Evolutionary conservation across 2,329 filamentous ascomycete species (phyloP), one percentile per base, ranked within the genome.

Genomic region (Cryphonectria nitschkei): DNA sequence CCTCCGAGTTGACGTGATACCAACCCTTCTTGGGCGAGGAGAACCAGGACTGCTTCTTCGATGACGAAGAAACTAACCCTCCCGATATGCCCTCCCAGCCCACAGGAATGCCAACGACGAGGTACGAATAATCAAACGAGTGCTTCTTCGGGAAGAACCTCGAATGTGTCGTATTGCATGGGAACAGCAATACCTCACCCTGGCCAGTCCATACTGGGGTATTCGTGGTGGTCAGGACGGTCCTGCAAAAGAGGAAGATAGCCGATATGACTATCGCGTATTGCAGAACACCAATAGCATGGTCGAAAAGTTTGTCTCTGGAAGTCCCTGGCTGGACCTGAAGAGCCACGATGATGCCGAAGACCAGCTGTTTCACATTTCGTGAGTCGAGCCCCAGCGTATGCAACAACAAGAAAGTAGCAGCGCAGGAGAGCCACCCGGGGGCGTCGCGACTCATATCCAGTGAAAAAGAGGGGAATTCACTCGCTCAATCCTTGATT

Each of bases 121-220:
- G 85, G 77, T 94, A 93, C 0, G 90, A 89, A 77, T 93, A 93
- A 0, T 83, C 83, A 76, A 95, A 94, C 0, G 85, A 85, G 77
- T 94, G 90, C 71, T 86, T 88, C 76, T 88, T 85, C 0, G 92
- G 92, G 70, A 91, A 89, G n/a, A 91, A 77, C 26, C 92, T 84
- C 4, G 86, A 82, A 77, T 94, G 92, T 2, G 85, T 89, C 19
- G 89, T 93, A 61, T 82, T 83, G 75, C 89, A 89, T 9, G 91
- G 90, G 58, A 94, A 87, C 16, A 94, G 80, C 69, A 89, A 80
- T 3, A 88, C 85, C 50, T 64, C 68, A 26, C 67, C 70, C 34
- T 54, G 64, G 32, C 70, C 72, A 22, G 67, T 58, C 72, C 72
- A 72, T 43, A n/a, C 46, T 32, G 69, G 39, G 60, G 67, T 52